Base-by-base conservation (phyloP, 116 monocot genomes). In the Iris pallida region DNA sequence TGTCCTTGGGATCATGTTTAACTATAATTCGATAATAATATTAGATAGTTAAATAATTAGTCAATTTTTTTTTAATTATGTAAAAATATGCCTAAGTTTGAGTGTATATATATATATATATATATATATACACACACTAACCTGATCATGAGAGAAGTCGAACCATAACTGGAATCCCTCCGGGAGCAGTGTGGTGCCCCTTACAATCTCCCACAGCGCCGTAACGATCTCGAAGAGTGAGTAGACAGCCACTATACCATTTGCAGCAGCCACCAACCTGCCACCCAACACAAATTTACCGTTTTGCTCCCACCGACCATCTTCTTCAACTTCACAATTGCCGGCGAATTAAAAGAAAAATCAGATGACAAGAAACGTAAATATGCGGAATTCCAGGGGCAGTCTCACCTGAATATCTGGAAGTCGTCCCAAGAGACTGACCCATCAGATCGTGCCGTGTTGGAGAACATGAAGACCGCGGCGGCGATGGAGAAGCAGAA, bases 131-230 rank as follows among this genome's bases (percentile, higher is more conserved):
- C n/a, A n/a, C n/a, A n/a, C n/a, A 4, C 10, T 11, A 14, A 95
- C 95, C 87, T 96, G 96, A 59, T 98, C 97, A 76, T 97, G 97
- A 20, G 64, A 66, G 85, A 98, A 98, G 68, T 98, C 97, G 83
- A 98, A 90, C 93, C 97, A 98, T 81, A 98, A 85, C 80, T 98
- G 97, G 16, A 92, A 6, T 8, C 80, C 7, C 59, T 92, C 85
- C 14, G 97, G 97, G 47, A 97, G 83, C 47, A 76, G 76, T 1
- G 97, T 97, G 68, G 76, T 49, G 4, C 81, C 90, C 42, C 68
- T 75, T 42, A 90, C 68, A 40, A 92, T 80, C 81, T 92, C 93
- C 83, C 87, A 88, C 7, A 85, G 53, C n/a, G 90, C 70, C 4
- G 72, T 79, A 19, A 59, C 76, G 63, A 82, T 76, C 76, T 92